Conservation (phyloP, 805 yeast species). For the Yarrowia porcina region DNA sequence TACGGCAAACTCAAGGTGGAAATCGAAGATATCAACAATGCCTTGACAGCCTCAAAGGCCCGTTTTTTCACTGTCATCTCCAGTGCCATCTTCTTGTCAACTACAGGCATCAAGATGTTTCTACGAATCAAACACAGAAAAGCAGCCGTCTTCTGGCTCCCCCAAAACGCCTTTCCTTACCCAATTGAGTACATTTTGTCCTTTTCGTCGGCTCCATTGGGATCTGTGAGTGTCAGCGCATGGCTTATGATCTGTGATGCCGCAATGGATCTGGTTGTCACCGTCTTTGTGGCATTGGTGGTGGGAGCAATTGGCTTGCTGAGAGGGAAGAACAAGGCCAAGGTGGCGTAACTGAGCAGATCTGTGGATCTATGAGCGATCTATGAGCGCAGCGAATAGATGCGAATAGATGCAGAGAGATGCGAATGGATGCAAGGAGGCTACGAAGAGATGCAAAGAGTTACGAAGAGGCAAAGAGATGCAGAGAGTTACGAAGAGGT, state of each 20-base stretch:
- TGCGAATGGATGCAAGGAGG: too few relatives aligned
- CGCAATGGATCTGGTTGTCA: conserved; percentile 29
- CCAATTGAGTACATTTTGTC: conserved; percentile 54
- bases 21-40: conserved; percentile 43
- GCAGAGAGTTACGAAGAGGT: too few relatives aligned
- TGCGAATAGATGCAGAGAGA: too few relatives aligned
- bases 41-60: conserved; percentile 37
- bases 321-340: conserved; percentile 4
- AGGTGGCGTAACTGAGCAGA: not conserved
- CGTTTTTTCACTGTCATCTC: conserved; percentile 40
- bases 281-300: not conserved
- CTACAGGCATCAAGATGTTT: conserved; percentile 44
- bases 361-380: too few relatives aligned
- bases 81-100: conserved; percentile 40
- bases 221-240: conserved; percentile 57
- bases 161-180: conserved; percentile 54
- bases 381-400: too few relatives aligned
- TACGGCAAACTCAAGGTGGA: conserved; percentile 56
- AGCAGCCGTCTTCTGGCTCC: conserved; percentile 55
- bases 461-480: too few relatives aligned
- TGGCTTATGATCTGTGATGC: conserved; percentile 48
- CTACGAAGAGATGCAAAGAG: too few relatives aligned
- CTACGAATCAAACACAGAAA: conserved; percentile 54
- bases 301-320: conserved; percentile 1
- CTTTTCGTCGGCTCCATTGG: conserved; percentile 61